phyloP scores from a whole-genome alignment of 169 alveolate genomes.

The Babesia ovis region DNA sequence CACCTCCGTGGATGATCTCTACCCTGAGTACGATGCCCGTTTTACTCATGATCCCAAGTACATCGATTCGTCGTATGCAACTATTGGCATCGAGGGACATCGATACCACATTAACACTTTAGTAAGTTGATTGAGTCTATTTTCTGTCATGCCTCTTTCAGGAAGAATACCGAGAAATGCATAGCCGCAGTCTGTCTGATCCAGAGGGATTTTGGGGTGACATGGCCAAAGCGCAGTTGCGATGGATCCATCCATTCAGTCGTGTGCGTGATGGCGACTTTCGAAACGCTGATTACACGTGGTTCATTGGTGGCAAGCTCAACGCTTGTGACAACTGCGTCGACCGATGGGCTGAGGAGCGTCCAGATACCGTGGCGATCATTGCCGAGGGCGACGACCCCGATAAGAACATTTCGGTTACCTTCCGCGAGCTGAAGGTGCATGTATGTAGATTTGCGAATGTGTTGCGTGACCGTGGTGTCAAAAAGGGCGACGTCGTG shows the following conservation, averaged over 20 bases:
- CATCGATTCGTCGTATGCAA: slow-evolving; percentile 35
- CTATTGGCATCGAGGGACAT: slow-evolving; percentile 39
- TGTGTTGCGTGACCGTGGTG: slow-evolving; percentile 88
- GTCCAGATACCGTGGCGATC: slow-evolving; percentile 84
- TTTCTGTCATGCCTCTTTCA: not conserved
- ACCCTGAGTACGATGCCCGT: slow-evolving; percentile 6
- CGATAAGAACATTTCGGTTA: slow-evolving; percentile 70
- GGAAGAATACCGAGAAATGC: slow-evolving; percentile 70
- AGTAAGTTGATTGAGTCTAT: slow-evolving; percentile 5
- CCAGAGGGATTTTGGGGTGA: slow-evolving; percentile 78
- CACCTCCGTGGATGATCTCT: slow-evolving; percentile 7
- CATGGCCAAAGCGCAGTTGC: slow-evolving; percentile 31
- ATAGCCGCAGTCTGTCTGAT: slow-evolving; percentile 67
- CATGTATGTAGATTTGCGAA: slow-evolving; percentile 87
- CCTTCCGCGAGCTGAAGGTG: slow-evolving; percentile 79
- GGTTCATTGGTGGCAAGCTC: slow-evolving; percentile 89
- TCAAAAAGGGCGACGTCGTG: slow-evolving; percentile 92
- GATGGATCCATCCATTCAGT: slow-evolving; percentile 56
- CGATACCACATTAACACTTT: slow-evolving; percentile 32
- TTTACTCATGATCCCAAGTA: slow-evolving; percentile 31
- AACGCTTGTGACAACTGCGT: slow-evolving; percentile 92
- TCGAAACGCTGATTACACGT: slow-evolving; percentile 74
- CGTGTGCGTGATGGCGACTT: slow-evolving; percentile 69
- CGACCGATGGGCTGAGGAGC: slow-evolving; percentile 90
- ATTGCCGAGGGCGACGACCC: slow-evolving; percentile 90